Percentiles rank a stretch among this genome's conserved stretches.
Conservation (phyloP, 371 early-diverging fungal genomes). For the Batkoa obscura region DNA sequence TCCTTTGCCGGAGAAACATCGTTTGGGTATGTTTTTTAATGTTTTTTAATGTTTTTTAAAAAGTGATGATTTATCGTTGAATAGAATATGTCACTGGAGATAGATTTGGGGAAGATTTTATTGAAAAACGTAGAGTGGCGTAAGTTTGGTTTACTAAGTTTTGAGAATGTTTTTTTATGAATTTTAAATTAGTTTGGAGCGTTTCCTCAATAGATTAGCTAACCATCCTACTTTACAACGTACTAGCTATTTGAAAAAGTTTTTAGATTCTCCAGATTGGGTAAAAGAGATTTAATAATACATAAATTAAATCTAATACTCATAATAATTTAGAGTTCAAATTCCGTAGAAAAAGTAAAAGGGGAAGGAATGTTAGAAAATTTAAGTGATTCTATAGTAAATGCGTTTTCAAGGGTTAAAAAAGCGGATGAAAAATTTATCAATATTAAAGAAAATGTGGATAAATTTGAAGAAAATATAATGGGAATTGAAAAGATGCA, state of each 20-base stretch:
- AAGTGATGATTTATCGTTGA: not conserved
- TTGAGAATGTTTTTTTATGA: too few species aligned
- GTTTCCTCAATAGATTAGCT: conserved; percentile 60
- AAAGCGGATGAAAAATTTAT: conserved; percentile 70
- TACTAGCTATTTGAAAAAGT: conserved; percentile 45
- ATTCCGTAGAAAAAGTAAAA: not conserved
- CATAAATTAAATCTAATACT: conserved; percentile 15
- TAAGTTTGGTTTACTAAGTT: too few species aligned
- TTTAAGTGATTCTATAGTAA: conserved; percentile 71
- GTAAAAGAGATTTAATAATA: conserved; percentile 11
- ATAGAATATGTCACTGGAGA: conserved; percentile 87
- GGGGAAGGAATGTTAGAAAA: conserved; percentile 63
- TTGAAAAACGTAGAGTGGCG: conserved; percentile 56
- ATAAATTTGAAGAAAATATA: conserved; percentile 68
- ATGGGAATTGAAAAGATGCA: conserved; percentile 56
- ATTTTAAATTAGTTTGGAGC: conserved; percentile 27
- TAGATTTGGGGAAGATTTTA: conserved; percentile 73
- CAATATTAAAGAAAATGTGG: conserved; percentile 54
- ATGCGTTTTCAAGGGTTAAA: conserved; percentile 77
- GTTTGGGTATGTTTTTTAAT: conserved; percentile 33
- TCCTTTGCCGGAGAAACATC: conserved; percentile 79
- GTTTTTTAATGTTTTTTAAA: not conserved
- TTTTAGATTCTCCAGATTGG: conserved; percentile 67
- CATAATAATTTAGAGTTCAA: not conserved
- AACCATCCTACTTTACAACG: conserved; percentile 71